Percentiles rank a stretch among this genome's conserved stretches.
phyloP scores from a whole-genome alignment of 345 rosid species.

The Linum usitatissimum region DNA sequence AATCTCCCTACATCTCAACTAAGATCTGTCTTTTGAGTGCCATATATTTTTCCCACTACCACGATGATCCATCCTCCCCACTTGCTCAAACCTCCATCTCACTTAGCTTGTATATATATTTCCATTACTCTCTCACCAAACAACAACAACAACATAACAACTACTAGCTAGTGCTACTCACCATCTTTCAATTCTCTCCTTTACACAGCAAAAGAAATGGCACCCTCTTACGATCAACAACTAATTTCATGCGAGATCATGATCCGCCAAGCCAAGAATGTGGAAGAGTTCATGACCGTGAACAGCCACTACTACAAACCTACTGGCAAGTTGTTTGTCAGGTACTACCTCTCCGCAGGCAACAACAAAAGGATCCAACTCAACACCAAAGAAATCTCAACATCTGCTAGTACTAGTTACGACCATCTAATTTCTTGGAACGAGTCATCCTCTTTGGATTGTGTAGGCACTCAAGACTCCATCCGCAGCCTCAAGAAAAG shows the following conservation, averaged over 20 bases:
- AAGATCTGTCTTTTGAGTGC: too few relatives aligned
- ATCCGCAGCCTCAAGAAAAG: constrained; percentile 34
- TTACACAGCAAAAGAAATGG: background rate
- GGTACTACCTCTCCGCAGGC: constrained; percentile 54
- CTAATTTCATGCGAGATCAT: constrained; percentile 30
- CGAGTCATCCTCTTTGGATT: constrained; percentile 47
- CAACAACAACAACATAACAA: too few relatives aligned
- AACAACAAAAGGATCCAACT: constrained; percentile 39
- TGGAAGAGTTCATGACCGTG: constrained; percentile 12
- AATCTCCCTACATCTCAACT: too few relatives aligned
- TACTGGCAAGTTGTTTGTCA: constrained; percentile 38
- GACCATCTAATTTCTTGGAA: constrained; percentile 36
- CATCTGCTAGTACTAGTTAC: background rate
- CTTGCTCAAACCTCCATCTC: too few relatives aligned
- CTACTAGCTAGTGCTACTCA: too few relatives aligned
- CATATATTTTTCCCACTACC: too few relatives aligned
- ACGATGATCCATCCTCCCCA: too few relatives aligned
- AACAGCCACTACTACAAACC: constrained; percentile 14
- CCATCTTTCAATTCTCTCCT: too few relatives aligned
- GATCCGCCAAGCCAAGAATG: constrained; percentile 60
- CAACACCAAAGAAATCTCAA: constrained; percentile 37
- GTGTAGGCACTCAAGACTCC: constrained; percentile 44
- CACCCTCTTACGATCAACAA: background rate
- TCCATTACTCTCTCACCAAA: too few relatives aligned
- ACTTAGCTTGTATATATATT: too few relatives aligned